phyloP scores from a whole-genome alignment of 768 basidiomycete species.

The Russula sp. region DNA sequence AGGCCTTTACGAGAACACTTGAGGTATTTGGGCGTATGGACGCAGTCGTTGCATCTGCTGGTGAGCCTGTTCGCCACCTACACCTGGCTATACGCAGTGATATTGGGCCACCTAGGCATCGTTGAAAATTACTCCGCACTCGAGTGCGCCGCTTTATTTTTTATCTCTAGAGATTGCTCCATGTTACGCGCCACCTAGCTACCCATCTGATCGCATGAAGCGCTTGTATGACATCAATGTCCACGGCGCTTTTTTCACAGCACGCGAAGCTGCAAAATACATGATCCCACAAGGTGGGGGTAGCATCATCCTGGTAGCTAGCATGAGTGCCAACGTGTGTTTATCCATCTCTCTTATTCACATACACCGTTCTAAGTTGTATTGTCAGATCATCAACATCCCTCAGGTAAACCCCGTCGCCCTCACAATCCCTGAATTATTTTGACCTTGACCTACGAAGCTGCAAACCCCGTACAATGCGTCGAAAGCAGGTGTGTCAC shows the following conservation, averaged over 20 bases:
- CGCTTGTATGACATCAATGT: constrained; percentile 89
- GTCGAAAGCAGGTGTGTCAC: constrained; percentile 72
- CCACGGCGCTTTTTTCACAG: constrained; percentile 92
- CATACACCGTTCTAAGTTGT: constrained; percentile 22
- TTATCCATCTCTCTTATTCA: neutral
- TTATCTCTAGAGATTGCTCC: neutral
- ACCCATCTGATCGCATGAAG: constrained; percentile 81
- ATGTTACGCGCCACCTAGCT: constrained; percentile 38
- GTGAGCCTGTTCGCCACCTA: constrained; percentile 36
- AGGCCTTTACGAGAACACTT: constrained; percentile 58
- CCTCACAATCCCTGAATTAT: neutral
- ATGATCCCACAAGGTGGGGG: constrained; percentile 83
- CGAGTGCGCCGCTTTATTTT: constrained; percentile 45
- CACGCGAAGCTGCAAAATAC: constrained; percentile 85
- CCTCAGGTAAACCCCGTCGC: constrained; percentile 53
- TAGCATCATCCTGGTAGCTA: constrained; percentile 79
- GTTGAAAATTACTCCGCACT: constrained; percentile 85
- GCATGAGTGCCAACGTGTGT: constrained; percentile 85
- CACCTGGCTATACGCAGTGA: neutral
- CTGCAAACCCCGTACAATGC: constrained; percentile 95
- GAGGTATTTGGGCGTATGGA: constrained; percentile 69
- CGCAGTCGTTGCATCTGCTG: constrained; percentile 83
- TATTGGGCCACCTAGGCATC: constrained; percentile 46
- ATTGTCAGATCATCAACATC: constrained; percentile 70
- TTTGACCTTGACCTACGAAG: constrained; percentile 31